phyloP scores from a whole-genome alignment of 371 early-diverging fungal species.

The Fennellomyces sp. region DNA sequence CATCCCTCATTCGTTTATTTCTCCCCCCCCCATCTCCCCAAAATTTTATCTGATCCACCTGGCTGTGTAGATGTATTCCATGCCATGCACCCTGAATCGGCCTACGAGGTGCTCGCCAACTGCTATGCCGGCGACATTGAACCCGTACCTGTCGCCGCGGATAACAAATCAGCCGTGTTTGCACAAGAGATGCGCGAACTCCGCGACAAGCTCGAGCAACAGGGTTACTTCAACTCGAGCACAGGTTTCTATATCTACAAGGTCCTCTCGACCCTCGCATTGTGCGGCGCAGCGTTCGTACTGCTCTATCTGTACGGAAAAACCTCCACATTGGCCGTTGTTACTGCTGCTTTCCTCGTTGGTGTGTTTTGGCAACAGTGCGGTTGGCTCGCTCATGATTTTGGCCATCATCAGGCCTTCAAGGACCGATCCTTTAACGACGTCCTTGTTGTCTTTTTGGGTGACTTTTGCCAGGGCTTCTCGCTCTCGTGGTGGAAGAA shows the following conservation, averaged over 20 bases:
- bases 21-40: background rate
- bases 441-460: constrained; percentile 69
- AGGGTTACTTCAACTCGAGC: constrained; percentile 72
- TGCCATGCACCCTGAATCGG: constrained; percentile 79
- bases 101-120: constrained; percentile 75
- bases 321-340: constrained; percentile 54
- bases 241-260: constrained; percentile 72
- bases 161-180: constrained; percentile 39
- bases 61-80: constrained; percentile 75
- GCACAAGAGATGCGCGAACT: constrained; percentile 69
- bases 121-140: constrained; percentile 81
- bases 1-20: too few relatives aligned
- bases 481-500: constrained; percentile 86
- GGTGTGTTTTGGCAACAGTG: constrained; percentile 89
- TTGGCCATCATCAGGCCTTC: constrained; percentile 86
- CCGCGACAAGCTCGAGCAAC: constrained; percentile 55
- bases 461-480: constrained; percentile 82
- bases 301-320: constrained; percentile 59
- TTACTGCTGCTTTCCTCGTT: constrained; percentile 62
- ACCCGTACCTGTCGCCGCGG: constrained; percentile 11
- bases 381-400: constrained; percentile 90
- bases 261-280: constrained; percentile 56
- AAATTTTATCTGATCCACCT: background rate
- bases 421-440: constrained; percentile 69
- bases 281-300: constrained; percentile 56